phyloP scores from a whole-genome alignment of 2,329 filamentous ascomycete species.

The Didymella lethalis region DNA sequence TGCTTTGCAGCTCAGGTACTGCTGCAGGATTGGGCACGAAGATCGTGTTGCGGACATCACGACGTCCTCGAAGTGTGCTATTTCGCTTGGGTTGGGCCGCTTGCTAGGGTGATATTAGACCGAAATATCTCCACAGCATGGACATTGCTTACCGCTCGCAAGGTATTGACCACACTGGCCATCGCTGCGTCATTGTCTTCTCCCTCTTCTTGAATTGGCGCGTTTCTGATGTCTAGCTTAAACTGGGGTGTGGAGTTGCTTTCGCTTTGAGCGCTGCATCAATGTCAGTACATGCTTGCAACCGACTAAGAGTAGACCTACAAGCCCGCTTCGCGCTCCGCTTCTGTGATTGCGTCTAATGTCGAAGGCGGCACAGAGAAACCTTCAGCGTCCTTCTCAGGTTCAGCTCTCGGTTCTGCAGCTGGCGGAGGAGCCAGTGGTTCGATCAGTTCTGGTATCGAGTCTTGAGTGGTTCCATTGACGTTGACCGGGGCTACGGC shows the following conservation, averaged over 20 bases:
- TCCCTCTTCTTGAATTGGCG: conserved; percentile 79
- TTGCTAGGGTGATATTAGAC: conserved; percentile 54
- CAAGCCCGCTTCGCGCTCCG: conserved; percentile 68
- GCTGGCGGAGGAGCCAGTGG: conserved; percentile 42
- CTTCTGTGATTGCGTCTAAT: conserved; percentile 69
- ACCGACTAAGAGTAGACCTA: conserved; percentile 25
- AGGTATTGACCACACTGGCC: conserved; percentile 76
- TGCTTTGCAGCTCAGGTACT: conserved; percentile 50
- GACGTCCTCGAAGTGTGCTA: conserved; percentile 83
- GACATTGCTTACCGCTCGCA: conserved; percentile 61
- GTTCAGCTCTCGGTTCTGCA: conserved; percentile 44
- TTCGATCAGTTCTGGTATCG: conserved; percentile 50
- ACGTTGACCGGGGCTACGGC: conserved; percentile 9
- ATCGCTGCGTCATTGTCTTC: conserved; percentile 76
- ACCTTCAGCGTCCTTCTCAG: conserved; percentile 74
- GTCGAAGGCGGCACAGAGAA: conserved; percentile 75
- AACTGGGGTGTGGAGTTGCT: conserved; percentile 61
- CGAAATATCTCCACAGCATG: background rate
- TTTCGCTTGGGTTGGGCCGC: conserved; percentile 63
- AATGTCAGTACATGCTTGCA: conserved; percentile 8
- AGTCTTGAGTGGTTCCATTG: conserved; percentile 45
- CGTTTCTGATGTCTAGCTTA: conserved; percentile 80
- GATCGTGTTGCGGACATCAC: conserved; percentile 91
- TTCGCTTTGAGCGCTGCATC: conserved; percentile 34
- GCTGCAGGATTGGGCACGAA: conserved; percentile 68